These are phyloP conservation scores for Psilocybe tampanensis DNA, from an alignment of 768 basidiomycete species.

Conservation along the genomic window DNA sequence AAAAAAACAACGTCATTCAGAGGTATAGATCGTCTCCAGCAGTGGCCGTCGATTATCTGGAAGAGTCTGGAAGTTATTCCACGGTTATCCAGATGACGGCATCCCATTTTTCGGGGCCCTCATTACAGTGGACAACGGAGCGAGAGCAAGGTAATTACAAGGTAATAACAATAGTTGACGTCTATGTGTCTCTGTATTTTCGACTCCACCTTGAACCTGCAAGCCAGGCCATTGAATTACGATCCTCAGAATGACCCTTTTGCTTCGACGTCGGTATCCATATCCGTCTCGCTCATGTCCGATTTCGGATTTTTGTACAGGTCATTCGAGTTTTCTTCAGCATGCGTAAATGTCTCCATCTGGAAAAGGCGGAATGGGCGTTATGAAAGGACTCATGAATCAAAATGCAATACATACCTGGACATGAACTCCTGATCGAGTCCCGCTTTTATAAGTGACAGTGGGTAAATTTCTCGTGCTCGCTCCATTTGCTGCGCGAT, in stretches of 20 bases:
- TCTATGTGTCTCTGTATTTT: no score
- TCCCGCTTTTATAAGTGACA: conserved; percentile 18
- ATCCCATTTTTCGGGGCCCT: no score
- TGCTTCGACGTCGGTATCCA: conserved; percentile 34
- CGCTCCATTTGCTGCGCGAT: conserved; percentile 20
- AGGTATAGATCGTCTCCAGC: no score
- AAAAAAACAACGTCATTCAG: no score
- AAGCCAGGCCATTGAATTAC: not conserved
- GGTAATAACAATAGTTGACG: no score
- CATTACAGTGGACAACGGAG: no score
- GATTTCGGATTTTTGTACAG: conserved; percentile 23
- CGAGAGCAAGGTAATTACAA: no score
- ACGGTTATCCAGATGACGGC: no score
- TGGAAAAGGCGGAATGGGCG: conserved; percentile 14
- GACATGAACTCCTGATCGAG: conserved; percentile 44
- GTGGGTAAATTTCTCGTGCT: conserved; percentile 22
- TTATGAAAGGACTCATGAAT: not conserved
- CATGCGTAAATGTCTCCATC: conserved; percentile 53
- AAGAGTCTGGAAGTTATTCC: no score
- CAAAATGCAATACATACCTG: conserved; percentile 32
- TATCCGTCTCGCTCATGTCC: conserved; percentile 33
- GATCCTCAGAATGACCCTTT: conserved; percentile 22
- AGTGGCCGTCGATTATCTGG: no score
- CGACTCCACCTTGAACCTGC: no score
- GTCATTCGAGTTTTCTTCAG: conserved; percentile 30